Base-by-base conservation (phyloP, 306 rosid genomes). In the Dryas alaskensis region DNA sequence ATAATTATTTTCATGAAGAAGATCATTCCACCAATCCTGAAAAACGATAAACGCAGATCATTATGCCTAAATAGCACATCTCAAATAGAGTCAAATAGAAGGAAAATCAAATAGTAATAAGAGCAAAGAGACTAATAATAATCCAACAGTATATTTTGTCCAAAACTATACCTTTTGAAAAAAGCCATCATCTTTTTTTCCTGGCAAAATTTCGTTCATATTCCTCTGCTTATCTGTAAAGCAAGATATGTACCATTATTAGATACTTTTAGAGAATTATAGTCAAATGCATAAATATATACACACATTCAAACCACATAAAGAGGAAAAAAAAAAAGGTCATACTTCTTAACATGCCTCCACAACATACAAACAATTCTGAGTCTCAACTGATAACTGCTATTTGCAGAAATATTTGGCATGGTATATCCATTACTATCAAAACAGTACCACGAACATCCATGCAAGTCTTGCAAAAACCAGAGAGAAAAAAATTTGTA, bases 21-120 rank as follows among this genome's bases (percentile, higher is more conserved):
- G 89, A 79, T 85, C 96, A 73, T 88, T 89, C 96, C 97, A 94
- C 98, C 98, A 94, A 81, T 80, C 95, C 98, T 94, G 88, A 60
- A 82, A 86, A 64, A 37, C 17, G 43, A 77, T 64, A 77, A 31
- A 52, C 59, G 51, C 49, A 27, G 47, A 78, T 74, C 67, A 68
- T 74, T 74, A 67, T 27, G 25, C 78, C 53, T 31, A 55, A 64
- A 76, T 31, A 74, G 17, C 9, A 4, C 3, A 37, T 60, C n/a
- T 60, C 45, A 14, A 62, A 51, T 60, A 40, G 39, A 50, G 51
- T 40, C 60, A 3, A 63, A 40, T 8, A 14, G 22, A 63, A 6
- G 5, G 54, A 52, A 25, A 53, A 60, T 46, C 4, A 71, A 46
- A 46, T 10, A 17, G 10, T 5, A 37, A 64, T 17, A 70, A 27